Base-by-base conservation (phyloP, 306 rosid species). In the Adenanthera pavonina region DNA sequence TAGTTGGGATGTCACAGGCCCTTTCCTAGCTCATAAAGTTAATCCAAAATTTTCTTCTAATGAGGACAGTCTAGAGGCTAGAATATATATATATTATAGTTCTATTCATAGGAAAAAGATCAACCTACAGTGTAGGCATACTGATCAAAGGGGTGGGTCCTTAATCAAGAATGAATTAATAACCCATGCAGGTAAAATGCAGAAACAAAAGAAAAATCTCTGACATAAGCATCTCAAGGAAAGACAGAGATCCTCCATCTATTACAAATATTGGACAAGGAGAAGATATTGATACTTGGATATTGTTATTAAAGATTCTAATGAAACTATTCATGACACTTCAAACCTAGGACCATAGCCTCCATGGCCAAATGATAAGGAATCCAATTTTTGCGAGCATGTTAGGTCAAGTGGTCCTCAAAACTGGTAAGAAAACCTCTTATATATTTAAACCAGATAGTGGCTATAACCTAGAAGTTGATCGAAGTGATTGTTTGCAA, bases 141-240 rank as follows among this genome's bases (percentile, higher is more conserved):
- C 48, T 44, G 51, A 20, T 57, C 52, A 70, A 79, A 4, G 52
- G 40, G 77, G 49, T 54, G 76, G 36, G 76, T 78, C 56, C 46
- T 69, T 73, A 36, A 51, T 53, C 48, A 56, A 74, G 30, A 41
- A 54, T 6, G 38, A 56, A 19, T 12, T 30, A 61, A 25, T 44
- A 35, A 65, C 34, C 36, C 40, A 38, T 47, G 53, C 14, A 35
- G 46, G 69, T 62, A 35, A 48, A 44, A 3, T 59, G 65, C 56
- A 44, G 74, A 46, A 48, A 66, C 71, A 72, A 13, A 12, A 25
- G 60, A 9, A 66, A 57, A 19, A 30, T 53, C 61, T 76, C 25
- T 13, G 38, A 35, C 40, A 60, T 0, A 61, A 33, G 69, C n/a
- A 13, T 7, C 43, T 62, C 34, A 0, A 34, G 19, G 19, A 36